Conservation (phyloP, 345 rosid genomes). For the Pistacia vera region DNA sequence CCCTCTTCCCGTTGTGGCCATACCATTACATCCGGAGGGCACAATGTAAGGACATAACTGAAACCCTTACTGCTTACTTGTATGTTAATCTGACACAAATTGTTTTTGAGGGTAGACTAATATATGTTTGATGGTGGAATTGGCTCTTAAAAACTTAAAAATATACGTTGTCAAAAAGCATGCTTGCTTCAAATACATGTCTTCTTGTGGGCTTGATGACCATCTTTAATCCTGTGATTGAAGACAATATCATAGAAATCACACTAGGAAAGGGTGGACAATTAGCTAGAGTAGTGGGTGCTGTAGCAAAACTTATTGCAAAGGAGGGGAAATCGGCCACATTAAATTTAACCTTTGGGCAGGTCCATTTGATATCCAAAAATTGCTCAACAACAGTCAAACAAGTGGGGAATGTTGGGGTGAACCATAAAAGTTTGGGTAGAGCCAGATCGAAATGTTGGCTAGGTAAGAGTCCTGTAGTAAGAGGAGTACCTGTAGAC, state of each 20-base stretch:
- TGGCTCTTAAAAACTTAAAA: slow-evolving; percentile 1
- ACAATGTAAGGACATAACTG: slow-evolving; percentile 60
- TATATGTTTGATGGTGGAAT: background rate
- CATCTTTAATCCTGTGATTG: background rate
- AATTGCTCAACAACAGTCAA: too few species aligned
- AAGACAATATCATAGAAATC: background rate
- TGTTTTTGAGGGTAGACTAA: background rate
- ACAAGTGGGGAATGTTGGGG: too few species aligned
- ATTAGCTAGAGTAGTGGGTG: slow-evolving; percentile 8
- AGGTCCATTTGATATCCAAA: too few species aligned
- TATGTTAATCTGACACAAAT: background rate
- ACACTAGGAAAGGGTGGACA: slow-evolving; percentile 4
- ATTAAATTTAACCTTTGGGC: too few species aligned
- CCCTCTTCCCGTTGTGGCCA: slow-evolving; percentile 97
- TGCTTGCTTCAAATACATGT: background rate
- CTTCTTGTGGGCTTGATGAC: background rate
- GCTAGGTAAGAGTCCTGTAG: too few species aligned
- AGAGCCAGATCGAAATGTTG: too few species aligned
- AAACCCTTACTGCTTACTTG: slow-evolving; percentile 15
- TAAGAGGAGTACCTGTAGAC: too few species aligned
- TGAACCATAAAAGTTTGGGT: too few species aligned
- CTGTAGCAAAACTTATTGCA: too few species aligned
- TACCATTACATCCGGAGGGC: slow-evolving; percentile 88
- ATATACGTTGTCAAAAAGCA: background rate
- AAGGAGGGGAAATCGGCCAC: too few species aligned